Conservation (phyloP, 192 early-diverging fungal species). For the Coemansia asiatica region DNA sequence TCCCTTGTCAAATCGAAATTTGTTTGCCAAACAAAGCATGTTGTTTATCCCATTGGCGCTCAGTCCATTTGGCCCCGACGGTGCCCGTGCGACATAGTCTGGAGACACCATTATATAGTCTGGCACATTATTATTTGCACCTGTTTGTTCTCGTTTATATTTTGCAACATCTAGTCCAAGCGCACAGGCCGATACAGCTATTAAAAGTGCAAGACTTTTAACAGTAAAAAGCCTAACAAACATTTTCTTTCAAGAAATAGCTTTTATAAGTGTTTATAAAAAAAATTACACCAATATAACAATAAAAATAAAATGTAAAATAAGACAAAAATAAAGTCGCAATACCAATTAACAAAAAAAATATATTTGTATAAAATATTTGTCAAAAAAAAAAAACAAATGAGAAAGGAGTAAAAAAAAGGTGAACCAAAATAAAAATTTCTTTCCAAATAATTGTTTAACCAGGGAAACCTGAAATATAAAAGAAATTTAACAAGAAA, state of each 20-base stretch:
- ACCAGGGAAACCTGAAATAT: background rate
- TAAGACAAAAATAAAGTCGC: too few species aligned
- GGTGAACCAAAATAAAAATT: too few species aligned
- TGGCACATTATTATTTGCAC: slow-evolving; percentile 13
- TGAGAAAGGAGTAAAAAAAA: background rate
- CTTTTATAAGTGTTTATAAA: too few species aligned
- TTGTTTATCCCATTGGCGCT: slow-evolving; percentile 29
- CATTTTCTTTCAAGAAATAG: too few species aligned
- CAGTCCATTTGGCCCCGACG: slow-evolving; percentile 22
- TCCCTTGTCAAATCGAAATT: slow-evolving; percentile 26
- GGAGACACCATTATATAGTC: slow-evolving; percentile 48
- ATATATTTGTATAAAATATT: background rate
- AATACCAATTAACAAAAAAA: too few species aligned
- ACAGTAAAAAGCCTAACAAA: too few species aligned
- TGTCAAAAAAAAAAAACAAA: too few species aligned
- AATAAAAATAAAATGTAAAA: background rate
- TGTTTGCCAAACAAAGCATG: slow-evolving; percentile 43
- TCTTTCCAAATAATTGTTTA: background rate
- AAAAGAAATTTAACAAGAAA: background rate
- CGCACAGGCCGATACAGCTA: background rate
- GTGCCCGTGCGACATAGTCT: slow-evolving; percentile 41
- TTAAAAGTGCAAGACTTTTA: too few species aligned
- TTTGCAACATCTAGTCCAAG: background rate
- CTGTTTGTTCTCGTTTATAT: background rate
- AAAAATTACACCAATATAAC: background rate